Conservation (phyloP, 805 yeast genomes). For the Cyberlindnera misumaiensis region DNA sequence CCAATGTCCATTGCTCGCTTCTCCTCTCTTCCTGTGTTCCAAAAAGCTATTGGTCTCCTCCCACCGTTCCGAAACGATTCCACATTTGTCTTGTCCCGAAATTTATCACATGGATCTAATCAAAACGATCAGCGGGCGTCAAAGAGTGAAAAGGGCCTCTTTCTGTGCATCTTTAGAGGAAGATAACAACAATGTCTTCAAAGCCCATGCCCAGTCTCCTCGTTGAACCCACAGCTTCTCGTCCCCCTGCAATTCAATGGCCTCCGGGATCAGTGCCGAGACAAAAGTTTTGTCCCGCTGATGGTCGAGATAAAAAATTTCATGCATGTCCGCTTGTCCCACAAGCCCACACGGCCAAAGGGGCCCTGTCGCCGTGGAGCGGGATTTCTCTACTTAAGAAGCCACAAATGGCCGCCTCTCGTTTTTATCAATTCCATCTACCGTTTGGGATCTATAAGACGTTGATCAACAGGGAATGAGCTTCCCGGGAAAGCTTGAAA, state of each 20-base stretch:
- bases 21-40: too few species aligned
- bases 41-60: too few species aligned
- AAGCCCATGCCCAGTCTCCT: too few species aligned
- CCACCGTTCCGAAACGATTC: too few species aligned
- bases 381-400: not conserved
- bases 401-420: not conserved
- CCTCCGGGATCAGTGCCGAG: too few species aligned
- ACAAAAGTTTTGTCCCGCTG: slow-evolving; percentile 10
- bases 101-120: slow-evolving; percentile 10
- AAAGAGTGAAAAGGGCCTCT: not conserved
- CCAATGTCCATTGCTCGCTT: too few species aligned
- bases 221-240: too few species aligned
- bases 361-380: not conserved
- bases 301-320: slow-evolving; percentile 22
- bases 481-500: too few species aligned
- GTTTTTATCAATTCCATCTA: slow-evolving; percentile 12
- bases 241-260: too few species aligned
- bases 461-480: not conserved
- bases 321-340: slow-evolving; percentile 2
- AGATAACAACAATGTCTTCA: too few species aligned
- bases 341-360: not conserved
- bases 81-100: not conserved
- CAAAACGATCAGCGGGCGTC: slow-evolving; percentile 4
- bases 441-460: not conserved
- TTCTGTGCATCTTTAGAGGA: too few species aligned